Base-by-base conservation (phyloP, 148 eudicot genomes). In the Vaccinium corymbosum region DNA sequence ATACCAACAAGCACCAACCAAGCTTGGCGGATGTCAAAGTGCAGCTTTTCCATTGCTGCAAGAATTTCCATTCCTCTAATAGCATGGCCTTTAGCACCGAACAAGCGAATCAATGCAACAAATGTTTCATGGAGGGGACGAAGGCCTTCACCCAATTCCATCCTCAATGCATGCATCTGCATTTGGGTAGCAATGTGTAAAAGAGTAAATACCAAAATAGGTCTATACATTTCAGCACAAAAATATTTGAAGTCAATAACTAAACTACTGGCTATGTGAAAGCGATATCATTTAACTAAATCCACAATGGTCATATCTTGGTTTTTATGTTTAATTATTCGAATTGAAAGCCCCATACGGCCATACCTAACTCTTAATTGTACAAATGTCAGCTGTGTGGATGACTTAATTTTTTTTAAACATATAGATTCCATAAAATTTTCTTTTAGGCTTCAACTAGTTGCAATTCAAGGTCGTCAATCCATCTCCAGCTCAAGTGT, bases 1-100 rank as follows among this genome's bases (percentile, higher is more conserved):
- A 80, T 93, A 96, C 98, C 97, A 90, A 94, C 94, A 90, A 94
- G 95, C 85, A 96, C 90, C 89, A 96, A 86, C 99, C 99, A 96
- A 85, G 95, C 99, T 87, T 94, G 91, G 83, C 94, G 97, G 80
- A 94, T 93, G 90, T 96, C 95, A 88, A 89, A 96, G 49, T 90
- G 90, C 79, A 93, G 86, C 87, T 96, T 94, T 88, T 96, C 99
- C 99, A 96, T 96, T 56, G 95, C 99, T 57, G 97, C 93, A 84
- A 96, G 94, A 83, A 96, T 96, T 86, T 96, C 99, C 78, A 93
- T 85, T 79, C 98, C 99, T 89, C 93, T 91, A 38, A 94, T 86
- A 35, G 98, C 94, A 88, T 50, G 88, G 46, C 99, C 99, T 81
- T 92, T 92, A 57, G 93, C 90, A 74, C 97, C 98, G 85, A 93